Evolutionary conservation across 73 alveolate species (phyloP), one percentile per base, ranked within the genome.

Genomic region (Effrenium voratum): DNA sequence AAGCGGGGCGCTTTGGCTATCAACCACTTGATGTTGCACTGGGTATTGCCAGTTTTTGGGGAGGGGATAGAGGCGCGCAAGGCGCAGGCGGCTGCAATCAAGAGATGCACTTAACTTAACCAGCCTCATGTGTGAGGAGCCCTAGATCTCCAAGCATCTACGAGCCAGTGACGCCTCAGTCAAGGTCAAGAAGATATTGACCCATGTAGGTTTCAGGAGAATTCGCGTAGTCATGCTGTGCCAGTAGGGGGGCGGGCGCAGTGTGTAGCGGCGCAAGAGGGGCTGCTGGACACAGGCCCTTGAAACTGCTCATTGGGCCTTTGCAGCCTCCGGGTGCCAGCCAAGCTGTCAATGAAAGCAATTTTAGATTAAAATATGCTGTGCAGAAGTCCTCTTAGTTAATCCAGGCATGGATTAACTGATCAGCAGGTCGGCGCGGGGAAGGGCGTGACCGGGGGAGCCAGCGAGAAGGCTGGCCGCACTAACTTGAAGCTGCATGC

Each of bases 141-240:
- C 91, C 60, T 46, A 44, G 91, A 24, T 46, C 60, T 15, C 30
- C 70, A 6, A 38, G 38, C 60, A 32, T 80, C 45, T 80, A 80
- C 32, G 91, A 80, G 70, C 91, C 91, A 28, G 70, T 43, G 70
- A 80, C 91, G 1, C 91, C 70, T 24, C 70, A 80, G 16, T 32
- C 75, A 60, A 60, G 8, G 34, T 24, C 8, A 60, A 60, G 3
- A 3, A 24, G 16, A 24, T 60, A 38, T 24, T 60, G 75, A 6
- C 40, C 40, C 40, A 4, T 60, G 8, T 22, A 22, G 30, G 40
- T 38, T 32, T 38, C 16, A 8, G 30, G 75, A 32, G 75, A 60
- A 32, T 24, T 24, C 16, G 75, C 75, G 75, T 24, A 22, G 40
- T 24, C 30, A 32, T 60, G 40, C 75, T 4, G 5, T 4, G 30